These are phyloP conservation scores for Pseudozyma sp. DNA, from an alignment of 1,284 basidiomycete genomes.

Conservation along the genomic window DNA sequence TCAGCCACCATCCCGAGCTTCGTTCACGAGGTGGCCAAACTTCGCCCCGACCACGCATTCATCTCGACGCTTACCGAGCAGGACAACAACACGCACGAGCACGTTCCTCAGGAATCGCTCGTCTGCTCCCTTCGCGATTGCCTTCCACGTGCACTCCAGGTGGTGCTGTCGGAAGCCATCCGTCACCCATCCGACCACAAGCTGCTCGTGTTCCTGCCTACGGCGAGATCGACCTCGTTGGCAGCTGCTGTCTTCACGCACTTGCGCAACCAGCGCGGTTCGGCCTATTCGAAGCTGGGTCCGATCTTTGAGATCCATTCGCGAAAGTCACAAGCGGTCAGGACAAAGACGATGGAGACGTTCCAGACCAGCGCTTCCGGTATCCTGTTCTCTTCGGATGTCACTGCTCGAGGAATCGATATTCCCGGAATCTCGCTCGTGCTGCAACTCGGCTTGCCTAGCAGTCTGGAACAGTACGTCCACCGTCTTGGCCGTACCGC, in stretches of 20 bases:
- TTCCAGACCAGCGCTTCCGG: conserved; percentile 73
- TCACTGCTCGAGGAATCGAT: conserved; percentile 85
- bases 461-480: conserved; percentile 62
- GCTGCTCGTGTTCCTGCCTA: conserved; percentile 75
- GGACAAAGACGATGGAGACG: conserved; percentile 56
- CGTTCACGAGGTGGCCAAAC: conserved; percentile 67
- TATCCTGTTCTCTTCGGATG: conserved; percentile 86
- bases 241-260: conserved; percentile 70
- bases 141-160: conserved; percentile 71
- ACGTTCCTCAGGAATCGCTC: conserved; percentile 73
- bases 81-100: conserved; percentile 77
- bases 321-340: conserved; percentile 49
- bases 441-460: conserved; percentile 72
- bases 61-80: conserved; percentile 76
- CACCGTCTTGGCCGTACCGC: conserved; percentile 73
- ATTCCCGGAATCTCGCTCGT: conserved; percentile 71
- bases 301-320: conserved; percentile 56
- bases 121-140: conserved; percentile 65
- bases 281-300: conserved; percentile 22
- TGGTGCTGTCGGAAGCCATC: conserved; percentile 69
- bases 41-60: conserved; percentile 73
- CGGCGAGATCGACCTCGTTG: conserved; percentile 75
- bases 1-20: conserved; percentile 71
- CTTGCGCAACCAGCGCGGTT: conserved; percentile 24
- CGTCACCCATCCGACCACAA: conserved; percentile 46